These are phyloP conservation scores for Vitis labrusca DNA, from an alignment of 164 flowering plant genomes.

Conservation along the genomic window DNA sequence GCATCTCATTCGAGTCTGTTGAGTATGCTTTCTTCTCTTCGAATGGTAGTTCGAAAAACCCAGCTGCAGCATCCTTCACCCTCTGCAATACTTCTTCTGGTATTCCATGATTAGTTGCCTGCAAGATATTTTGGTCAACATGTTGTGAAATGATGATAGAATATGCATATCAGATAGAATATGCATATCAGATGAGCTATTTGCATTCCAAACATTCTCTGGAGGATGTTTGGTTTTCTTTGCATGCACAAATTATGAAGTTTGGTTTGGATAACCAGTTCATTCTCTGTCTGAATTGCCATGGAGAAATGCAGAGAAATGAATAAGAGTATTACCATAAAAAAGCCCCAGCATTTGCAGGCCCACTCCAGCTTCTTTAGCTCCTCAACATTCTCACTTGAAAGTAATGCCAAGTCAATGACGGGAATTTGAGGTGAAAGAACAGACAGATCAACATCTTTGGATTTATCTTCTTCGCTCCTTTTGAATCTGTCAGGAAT, in stretches of 20 bases:
- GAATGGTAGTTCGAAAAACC: slow-evolving; percentile 3
- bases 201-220: too few relatives aligned
- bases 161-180: too few relatives aligned
- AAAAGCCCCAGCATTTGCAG: slow-evolving; percentile 12
- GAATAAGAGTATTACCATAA: background rate
- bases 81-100: background rate
- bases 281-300: too few relatives aligned
- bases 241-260: too few relatives aligned
- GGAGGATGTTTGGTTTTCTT: too few relatives aligned
- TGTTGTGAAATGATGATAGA: too few relatives aligned
- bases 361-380: slow-evolving; percentile 3
- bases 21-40: background rate
- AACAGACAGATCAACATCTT: background rate
- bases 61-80: background rate
- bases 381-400: slow-evolving; percentile 1
- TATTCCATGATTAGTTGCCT: slow-evolving; percentile 5
- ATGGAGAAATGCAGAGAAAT: too few relatives aligned
- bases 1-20: background rate
- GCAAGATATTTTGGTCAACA: background rate
- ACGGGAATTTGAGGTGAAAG: slow-evolving; percentile 2
- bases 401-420: slow-evolving; percentile 4
- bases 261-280: too few relatives aligned
- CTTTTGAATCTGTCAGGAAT: slow-evolving; percentile 5
- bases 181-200: too few relatives aligned
- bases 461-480: background rate